Evolutionary conservation across 768 basidiomycete genomes (phyloP).

Genomic region (Serpula lacrymans): DNA sequence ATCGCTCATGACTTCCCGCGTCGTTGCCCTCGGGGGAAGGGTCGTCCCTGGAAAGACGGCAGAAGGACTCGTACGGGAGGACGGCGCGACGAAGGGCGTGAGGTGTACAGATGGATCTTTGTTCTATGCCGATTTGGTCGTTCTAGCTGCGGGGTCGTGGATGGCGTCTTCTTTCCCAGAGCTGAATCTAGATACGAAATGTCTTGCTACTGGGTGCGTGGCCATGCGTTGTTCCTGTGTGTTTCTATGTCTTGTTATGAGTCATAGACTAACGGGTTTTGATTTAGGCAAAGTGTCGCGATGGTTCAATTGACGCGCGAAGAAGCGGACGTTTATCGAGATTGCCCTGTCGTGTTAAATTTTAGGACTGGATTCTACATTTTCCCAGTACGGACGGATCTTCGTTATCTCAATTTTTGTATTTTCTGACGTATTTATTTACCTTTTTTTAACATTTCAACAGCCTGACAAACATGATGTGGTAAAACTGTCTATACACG

Average conservation of each 20-base stretch:
- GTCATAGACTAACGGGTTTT: neutral
- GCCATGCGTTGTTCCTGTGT: neutral
- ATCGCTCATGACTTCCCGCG: slow-evolving; percentile 46
- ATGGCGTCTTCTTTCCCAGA: slow-evolving; percentile 75
- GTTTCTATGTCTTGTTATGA: neutral
- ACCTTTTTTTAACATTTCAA: neutral
- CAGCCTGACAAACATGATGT: slow-evolving; percentile 68
- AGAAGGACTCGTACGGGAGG: slow-evolving; percentile 38
- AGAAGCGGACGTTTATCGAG: slow-evolving; percentile 60
- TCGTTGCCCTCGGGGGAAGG: slow-evolving; percentile 56
- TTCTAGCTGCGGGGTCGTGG: slow-evolving; percentile 83
- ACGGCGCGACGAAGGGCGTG: slow-evolving; percentile 54
- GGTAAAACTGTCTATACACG: slow-evolving; percentile 78
- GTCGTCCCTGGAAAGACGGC: slow-evolving; percentile 60
- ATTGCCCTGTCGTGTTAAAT: slow-evolving; percentile 70
- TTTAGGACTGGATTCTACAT: slow-evolving; percentile 74
- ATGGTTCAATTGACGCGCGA: slow-evolving; percentile 70
- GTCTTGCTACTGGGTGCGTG: slow-evolving; percentile 78
- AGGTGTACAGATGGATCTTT: slow-evolving; percentile 53
- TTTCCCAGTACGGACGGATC: slow-evolving; percentile 63
- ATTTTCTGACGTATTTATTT: neutral
- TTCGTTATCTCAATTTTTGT: neutral
- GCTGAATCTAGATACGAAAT: slow-evolving; percentile 44
- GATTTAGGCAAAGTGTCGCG: slow-evolving; percentile 80
- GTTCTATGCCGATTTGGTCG: slow-evolving; percentile 55